Percentiles rank a stretch among this genome's conserved stretches.
phyloP scores from a whole-genome alignment of 2,329 filamentous ascomycete genomes.

The Xylaria sp. region DNA sequence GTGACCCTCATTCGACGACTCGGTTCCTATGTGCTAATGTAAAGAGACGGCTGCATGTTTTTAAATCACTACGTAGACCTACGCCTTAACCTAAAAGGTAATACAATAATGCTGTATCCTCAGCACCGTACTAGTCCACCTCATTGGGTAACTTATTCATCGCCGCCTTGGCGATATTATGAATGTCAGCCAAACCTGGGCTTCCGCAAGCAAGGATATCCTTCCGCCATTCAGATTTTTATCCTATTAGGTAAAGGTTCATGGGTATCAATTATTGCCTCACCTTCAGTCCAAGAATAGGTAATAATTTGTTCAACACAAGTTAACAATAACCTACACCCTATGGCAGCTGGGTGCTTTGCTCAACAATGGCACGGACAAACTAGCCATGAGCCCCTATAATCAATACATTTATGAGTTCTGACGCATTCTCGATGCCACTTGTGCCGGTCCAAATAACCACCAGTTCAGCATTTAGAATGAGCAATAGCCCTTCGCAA shows the following conservation, averaged over 20 bases:
- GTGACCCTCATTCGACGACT: no score
- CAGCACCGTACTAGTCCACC: no score
- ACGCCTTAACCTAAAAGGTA: no score
- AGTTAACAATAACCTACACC: constrained; percentile 54
- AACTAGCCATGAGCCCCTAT: constrained; percentile 48
- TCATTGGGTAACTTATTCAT: no score
- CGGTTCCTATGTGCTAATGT: no score
- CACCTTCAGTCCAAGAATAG: constrained; percentile 50
- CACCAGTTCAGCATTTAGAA: constrained; percentile 37
- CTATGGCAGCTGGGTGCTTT: constrained; percentile 47
- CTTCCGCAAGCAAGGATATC: constrained; percentile 32
- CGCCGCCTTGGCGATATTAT: constrained; percentile 27
- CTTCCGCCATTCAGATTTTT: constrained; percentile 51
- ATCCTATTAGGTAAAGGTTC: constrained; percentile 47
- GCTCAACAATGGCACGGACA: constrained; percentile 43
- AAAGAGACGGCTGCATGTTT: no score
- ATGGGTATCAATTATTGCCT: constrained; percentile 37
- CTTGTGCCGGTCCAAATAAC: constrained; percentile 59
- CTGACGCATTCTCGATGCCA: constrained; percentile 54
- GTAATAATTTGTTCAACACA: constrained; percentile 55
- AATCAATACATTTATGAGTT: constrained; percentile 46
- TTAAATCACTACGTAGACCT: no score
- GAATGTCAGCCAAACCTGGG: constrained; percentile 34
- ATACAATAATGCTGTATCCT: no score
- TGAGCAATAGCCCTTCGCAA: background rate